Conservation (phyloP, 108 stramenopile species). For the Cyclotella distinguenda region DNA sequence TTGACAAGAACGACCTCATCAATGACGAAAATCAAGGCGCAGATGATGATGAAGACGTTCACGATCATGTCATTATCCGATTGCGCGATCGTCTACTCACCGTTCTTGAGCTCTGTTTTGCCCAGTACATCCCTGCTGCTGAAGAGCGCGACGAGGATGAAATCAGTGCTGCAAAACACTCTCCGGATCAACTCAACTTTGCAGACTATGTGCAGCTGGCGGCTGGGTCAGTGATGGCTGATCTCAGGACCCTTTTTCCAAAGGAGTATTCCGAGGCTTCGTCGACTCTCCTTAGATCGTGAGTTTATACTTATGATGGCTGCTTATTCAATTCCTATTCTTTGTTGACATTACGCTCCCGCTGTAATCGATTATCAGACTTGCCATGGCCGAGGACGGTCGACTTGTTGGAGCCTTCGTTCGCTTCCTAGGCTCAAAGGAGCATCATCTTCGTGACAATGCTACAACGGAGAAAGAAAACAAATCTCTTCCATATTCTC, state of each 20-base stretch:
- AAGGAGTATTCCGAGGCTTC: slow-evolving; percentile 58
- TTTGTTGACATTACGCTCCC: neutral
- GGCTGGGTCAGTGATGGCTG: slow-evolving; percentile 57
- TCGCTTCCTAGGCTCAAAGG: slow-evolving; percentile 62
- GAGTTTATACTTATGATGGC: neutral
- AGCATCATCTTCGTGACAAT: slow-evolving; percentile 37
- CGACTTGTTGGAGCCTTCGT: slow-evolving; percentile 66
- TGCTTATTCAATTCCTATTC: neutral
- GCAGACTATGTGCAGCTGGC: slow-evolving; percentile 51
- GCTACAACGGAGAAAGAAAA: slow-evolving; percentile 20
- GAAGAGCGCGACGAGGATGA: slow-evolving; percentile 48
- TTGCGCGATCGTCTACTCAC: slow-evolving; percentile 62
- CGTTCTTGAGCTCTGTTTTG: slow-evolving; percentile 66
- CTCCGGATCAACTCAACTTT: slow-evolving; percentile 62
- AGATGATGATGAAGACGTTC: slow-evolving; percentile 45
- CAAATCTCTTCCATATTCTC: slow-evolving; percentile 26
- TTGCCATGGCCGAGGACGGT: slow-evolving; percentile 62
- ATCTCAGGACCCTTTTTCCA: slow-evolving; percentile 71
- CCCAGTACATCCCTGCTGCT: slow-evolving; percentile 49
- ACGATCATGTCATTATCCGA: slow-evolving; percentile 50
- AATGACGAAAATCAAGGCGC: slow-evolving; percentile 27
- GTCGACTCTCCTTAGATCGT: slow-evolving; percentile 54
- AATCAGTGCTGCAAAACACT: slow-evolving; percentile 34
- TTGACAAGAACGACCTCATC: slow-evolving; percentile 36
- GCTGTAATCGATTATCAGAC: neutral